phyloP scores from a whole-genome alignment of 2,329 filamentous ascomycete species.

The Lachnellula willkommii region DNA sequence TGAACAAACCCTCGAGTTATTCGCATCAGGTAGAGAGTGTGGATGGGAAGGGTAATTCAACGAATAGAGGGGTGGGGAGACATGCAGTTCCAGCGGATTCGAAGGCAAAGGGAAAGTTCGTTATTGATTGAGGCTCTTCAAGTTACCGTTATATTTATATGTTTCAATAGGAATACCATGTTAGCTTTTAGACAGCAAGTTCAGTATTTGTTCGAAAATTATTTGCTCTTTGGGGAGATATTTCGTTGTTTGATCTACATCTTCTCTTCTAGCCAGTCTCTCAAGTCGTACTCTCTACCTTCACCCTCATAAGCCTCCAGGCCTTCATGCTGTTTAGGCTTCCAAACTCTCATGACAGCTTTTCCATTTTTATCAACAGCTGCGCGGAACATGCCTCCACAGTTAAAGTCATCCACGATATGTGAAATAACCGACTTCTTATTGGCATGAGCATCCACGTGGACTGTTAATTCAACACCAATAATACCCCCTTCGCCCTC shows the following conservation, averaged over 20 bases:
- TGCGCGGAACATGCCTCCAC: constrained; percentile 80
- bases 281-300: constrained; percentile 28
- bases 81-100: not conserved
- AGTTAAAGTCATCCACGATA: constrained; percentile 76
- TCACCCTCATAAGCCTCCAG: constrained; percentile 30
- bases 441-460: constrained; percentile 39
- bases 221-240: not conserved
- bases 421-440: constrained; percentile 40
- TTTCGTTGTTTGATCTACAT: not conserved
- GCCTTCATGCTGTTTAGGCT: constrained; percentile 25
- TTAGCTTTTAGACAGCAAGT: not conserved
- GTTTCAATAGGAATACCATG: not conserved
- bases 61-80: not conserved
- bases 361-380: constrained; percentile 62
- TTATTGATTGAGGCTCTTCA: constrained; percentile 5
- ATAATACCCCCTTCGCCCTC: constrained; percentile 86
- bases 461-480: constrained; percentile 60
- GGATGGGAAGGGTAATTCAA: not conserved
- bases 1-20: constrained; percentile 24
- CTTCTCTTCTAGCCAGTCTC: constrained; percentile 27
- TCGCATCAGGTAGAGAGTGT: constrained; percentile 17
- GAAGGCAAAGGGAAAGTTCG: constrained; percentile 7
- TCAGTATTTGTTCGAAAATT: not conserved
- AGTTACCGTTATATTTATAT: not conserved
- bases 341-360: constrained; percentile 54